These are phyloP conservation scores for Cytospora paraplurivora DNA, from an alignment of 2,329 filamentous ascomycete genomes.

Conservation along the genomic window DNA sequence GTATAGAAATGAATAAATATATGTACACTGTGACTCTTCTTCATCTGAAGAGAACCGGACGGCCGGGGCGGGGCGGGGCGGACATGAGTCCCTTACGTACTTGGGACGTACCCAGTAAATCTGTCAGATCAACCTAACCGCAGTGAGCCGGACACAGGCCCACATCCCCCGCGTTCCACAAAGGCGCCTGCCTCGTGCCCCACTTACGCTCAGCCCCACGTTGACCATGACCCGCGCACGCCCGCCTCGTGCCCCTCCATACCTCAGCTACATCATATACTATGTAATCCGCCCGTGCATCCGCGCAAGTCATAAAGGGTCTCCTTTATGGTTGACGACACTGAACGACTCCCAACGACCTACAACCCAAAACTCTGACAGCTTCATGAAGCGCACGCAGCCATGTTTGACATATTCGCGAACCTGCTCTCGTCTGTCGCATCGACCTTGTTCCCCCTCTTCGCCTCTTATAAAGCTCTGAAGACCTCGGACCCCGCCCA, in stretches of 20 bases:
- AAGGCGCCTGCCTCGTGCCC: background rate
- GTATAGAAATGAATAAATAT: too few relatives aligned
- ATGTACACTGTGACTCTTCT: too few relatives aligned
- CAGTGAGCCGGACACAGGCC: background rate
- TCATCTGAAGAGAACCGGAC: too few relatives aligned
- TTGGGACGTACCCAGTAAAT: background rate
- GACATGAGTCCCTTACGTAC: background rate
- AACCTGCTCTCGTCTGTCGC: conserved; percentile 64
- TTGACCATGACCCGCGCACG: background rate
- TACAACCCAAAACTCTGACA: conserved; percentile 19
- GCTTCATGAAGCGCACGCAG: conserved; percentile 25
- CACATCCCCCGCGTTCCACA: background rate
- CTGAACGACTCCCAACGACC: conserved; percentile 26
- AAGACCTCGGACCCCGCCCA: conserved; percentile 88
- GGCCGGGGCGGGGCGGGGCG: too few relatives aligned
- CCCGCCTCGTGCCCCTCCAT: conserved; percentile 40
- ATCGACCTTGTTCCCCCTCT: conserved; percentile 91
- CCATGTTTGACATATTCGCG: conserved; percentile 41
- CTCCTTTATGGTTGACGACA: conserved; percentile 27
- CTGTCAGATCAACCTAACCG: background rate
- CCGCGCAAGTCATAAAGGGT: conserved; percentile 25
- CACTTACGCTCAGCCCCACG: background rate
- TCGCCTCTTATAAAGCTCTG: conserved; percentile 97
- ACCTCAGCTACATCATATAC: conserved; percentile 74
- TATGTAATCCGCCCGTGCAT: conserved; percentile 49